Conservation (phyloP, 805 yeast species). For the Hanseniaspora vineae region DNA sequence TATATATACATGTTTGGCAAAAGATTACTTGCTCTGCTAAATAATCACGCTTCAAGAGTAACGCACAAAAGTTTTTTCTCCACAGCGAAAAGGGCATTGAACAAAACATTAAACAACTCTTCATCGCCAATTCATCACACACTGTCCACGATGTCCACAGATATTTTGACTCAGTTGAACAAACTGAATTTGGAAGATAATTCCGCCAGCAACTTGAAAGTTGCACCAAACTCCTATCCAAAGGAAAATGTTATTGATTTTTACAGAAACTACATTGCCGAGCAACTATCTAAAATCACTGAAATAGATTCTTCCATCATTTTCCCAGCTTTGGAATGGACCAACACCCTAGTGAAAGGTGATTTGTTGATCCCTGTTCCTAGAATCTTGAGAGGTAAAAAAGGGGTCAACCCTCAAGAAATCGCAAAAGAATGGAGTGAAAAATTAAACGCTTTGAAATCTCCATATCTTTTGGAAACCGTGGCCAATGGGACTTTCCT, state of each 20-base stretch:
- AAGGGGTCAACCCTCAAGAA: constrained; percentile 66
- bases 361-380: constrained; percentile 90
- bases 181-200: constrained; percentile 31
- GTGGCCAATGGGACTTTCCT: constrained; percentile 81
- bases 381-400: constrained; percentile 55
- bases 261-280: constrained; percentile 78
- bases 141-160: constrained; percentile 13
- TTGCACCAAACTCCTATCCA: constrained; percentile 52
- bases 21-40: too few relatives aligned
- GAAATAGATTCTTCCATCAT: constrained; percentile 59
- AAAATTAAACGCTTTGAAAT: constrained; percentile 30
- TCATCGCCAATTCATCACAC: not conserved
- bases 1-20: too few relatives aligned
- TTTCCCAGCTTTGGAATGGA: constrained; percentile 79
- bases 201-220: constrained; percentile 9
- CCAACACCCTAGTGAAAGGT: constrained; percentile 77
- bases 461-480: constrained; percentile 57
- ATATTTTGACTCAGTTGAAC: constrained; percentile 20
- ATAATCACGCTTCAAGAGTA: too few relatives aligned
- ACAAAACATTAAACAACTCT: not conserved
- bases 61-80: too few relatives aligned
- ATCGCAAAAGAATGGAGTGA: constrained; percentile 68
- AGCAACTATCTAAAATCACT: constrained; percentile 59
- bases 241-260: constrained; percentile 72
- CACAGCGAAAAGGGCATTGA: not conserved